These are phyloP conservation scores for Cutaneotrichosporon daszewskae DNA, from an alignment of 1,284 basidiomycete genomes.

Conservation along the genomic window DNA sequence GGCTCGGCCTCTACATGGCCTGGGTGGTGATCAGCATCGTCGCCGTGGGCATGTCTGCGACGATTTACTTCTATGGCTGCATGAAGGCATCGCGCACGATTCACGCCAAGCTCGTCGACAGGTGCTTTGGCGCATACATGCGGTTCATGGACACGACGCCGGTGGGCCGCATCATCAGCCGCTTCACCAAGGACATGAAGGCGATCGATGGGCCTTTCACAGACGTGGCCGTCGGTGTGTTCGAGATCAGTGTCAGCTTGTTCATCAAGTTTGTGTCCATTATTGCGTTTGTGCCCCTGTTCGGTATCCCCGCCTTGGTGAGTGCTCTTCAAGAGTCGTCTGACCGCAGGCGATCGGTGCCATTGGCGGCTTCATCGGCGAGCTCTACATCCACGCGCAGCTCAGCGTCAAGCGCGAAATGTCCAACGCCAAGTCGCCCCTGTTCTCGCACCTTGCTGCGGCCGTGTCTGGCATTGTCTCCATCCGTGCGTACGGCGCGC, in stretches of 20 bases:
- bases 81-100: conserved; percentile 56
- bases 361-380: conserved; percentile 52
- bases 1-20: conserved; percentile 52
- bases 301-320: conserved; percentile 41
- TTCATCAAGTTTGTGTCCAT: conserved; percentile 51
- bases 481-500: conserved; percentile 47
- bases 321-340: conserved; percentile 7
- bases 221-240: conserved; percentile 34
- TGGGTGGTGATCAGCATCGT: conserved; percentile 36
- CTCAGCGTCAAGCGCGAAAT: conserved; percentile 65
- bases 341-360: conserved; percentile 42
- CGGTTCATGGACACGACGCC: conserved; percentile 59
- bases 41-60: conserved; percentile 38
- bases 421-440: conserved; percentile 61
- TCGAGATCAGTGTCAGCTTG: conserved; percentile 44
- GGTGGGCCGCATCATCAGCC: conserved; percentile 56
- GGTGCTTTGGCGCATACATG: conserved; percentile 57
- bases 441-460: conserved; percentile 65
- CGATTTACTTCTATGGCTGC: conserved; percentile 48
- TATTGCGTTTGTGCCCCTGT: conserved; percentile 52
- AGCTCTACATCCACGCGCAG: conserved; percentile 61
- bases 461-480: conserved; percentile 59
- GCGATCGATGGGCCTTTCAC: conserved; percentile 44
- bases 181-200: conserved; percentile 59
- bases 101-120: conserved; percentile 56